Conservation (phyloP, 352 stramenopile species). For the Phytophthora nicotianae region DNA sequence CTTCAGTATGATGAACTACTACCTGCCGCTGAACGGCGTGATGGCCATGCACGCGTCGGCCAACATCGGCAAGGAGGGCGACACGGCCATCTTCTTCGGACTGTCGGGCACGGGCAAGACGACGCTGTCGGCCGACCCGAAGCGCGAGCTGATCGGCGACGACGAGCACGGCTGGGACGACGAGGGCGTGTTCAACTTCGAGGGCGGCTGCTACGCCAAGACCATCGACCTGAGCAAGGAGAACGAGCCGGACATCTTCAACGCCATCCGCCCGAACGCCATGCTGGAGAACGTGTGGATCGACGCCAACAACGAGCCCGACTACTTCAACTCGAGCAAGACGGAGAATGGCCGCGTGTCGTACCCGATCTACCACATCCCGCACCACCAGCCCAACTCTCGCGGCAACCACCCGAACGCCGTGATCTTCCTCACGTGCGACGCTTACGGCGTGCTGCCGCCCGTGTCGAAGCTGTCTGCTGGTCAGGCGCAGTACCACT, state of each 20-base stretch:
- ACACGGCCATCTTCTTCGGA: constrained; percentile 98
- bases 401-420: constrained; percentile 95
- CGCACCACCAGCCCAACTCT: constrained; percentile 89
- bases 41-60: constrained; percentile 98
- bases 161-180: constrained; percentile 98
- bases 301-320: constrained; percentile 74
- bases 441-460: constrained; percentile 98
- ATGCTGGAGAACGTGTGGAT: constrained; percentile 97
- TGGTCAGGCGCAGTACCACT: constrained; percentile 98
- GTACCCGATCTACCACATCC: constrained; percentile 99
- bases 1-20: constrained; percentile 99
- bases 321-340: constrained; percentile 97
- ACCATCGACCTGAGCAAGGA: constrained; percentile 96
- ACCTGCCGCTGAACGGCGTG: constrained; percentile 93
- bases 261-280: constrained; percentile 95
- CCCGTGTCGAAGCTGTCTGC: constrained; percentile 95
- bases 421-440: constrained; percentile 98
- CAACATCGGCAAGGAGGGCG: constrained; percentile 96
- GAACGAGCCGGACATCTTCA: constrained; percentile 98
- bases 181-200: constrained; percentile 99
- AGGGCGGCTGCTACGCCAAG: constrained; percentile 99
- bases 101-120: constrained; percentile 93
- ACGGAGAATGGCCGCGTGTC: constrained; percentile 98
- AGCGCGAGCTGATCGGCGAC: constrained; percentile 80
- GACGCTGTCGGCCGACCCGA: constrained; percentile 90